Conservation (phyloP, 2,329 filamentous ascomycete genomes). For the Paramyrothecium sp. region DNA sequence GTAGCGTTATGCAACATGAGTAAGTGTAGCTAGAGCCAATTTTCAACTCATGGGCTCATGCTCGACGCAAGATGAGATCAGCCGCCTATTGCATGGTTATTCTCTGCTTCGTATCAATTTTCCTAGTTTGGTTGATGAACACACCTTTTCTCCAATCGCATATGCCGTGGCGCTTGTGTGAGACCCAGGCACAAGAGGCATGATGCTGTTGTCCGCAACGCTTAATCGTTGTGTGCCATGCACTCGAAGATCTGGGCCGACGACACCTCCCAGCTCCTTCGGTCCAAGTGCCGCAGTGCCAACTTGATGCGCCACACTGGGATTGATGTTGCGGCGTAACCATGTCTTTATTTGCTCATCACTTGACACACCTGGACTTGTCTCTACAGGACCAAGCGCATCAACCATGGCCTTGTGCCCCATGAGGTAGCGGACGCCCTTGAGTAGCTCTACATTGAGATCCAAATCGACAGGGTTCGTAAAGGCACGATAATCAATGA, state of each 20-base stretch:
- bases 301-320: background rate
- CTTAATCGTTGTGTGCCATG: background rate
- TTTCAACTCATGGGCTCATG: background rate
- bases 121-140: background rate
- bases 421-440: background rate
- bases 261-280: background rate
- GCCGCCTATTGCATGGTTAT: background rate
- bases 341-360: background rate
- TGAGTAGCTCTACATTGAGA: background rate
- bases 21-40: background rate
- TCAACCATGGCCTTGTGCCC: constrained; percentile 1
- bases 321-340: background rate
- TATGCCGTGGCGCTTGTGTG: background rate
- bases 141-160: constrained; percentile 1
- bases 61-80: background rate
- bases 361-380: background rate
- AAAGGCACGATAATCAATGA: background rate
- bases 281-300: background rate
- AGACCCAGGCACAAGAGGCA: background rate
- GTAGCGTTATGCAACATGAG: background rate
- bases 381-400: background rate
- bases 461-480: background rate
- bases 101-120: background rate
- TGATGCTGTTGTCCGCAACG: background rate
- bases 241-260: background rate